Conservation (phyloP, 805 yeast species). For the Saccharomycopsis amapae region DNA sequence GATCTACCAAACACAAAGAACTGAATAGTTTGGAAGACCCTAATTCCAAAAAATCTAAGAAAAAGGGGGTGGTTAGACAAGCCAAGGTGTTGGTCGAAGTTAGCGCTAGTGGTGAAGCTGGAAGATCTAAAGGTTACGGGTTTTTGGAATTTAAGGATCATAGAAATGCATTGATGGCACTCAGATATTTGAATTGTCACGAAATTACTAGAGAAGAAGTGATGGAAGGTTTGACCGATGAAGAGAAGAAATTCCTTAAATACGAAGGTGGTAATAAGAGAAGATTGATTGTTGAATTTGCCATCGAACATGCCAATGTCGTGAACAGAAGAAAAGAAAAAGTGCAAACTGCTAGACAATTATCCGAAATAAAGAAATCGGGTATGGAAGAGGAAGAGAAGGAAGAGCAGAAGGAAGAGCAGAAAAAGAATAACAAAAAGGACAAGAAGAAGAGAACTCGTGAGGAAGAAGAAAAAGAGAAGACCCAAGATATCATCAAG, state of each 20-base stretch:
- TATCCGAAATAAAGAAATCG: constrained; percentile 26
- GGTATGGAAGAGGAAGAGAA: constrained; percentile 24
- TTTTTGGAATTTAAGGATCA: constrained; percentile 91
- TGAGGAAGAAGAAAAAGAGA: constrained; percentile 3
- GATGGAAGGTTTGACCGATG: constrained; percentile 59
- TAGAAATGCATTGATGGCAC: constrained; percentile 87
- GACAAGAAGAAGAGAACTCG: constrained; percentile 20
- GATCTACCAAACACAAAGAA: constrained; percentile 64
- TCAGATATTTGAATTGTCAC: constrained; percentile 95
- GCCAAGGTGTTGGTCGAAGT: constrained; percentile 90
- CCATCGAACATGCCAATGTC: constrained; percentile 91
- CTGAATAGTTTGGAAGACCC: constrained; percentile 35
- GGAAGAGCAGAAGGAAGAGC: constrained; percentile 21
- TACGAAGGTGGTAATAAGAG: constrained; percentile 44
- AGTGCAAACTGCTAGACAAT: constrained; percentile 36
- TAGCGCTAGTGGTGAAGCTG: constrained; percentile 77
- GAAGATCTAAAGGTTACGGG: constrained; percentile 96
- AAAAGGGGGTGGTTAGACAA: constrained; percentile 87
- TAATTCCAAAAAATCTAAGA: constrained; percentile 55
- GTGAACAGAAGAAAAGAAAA: constrained; percentile 83
- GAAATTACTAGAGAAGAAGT: constrained; percentile 69
- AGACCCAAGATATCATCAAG: neutral
- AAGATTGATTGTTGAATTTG: constrained; percentile 87
- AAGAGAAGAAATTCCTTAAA: constrained; percentile 43
- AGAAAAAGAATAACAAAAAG: constrained; percentile 18